A percentile compares a stretch with the other conserved stretches of the same genome.
Conservation (phyloP, 305 asterid species). For the Fraxinus albicans region DNA sequence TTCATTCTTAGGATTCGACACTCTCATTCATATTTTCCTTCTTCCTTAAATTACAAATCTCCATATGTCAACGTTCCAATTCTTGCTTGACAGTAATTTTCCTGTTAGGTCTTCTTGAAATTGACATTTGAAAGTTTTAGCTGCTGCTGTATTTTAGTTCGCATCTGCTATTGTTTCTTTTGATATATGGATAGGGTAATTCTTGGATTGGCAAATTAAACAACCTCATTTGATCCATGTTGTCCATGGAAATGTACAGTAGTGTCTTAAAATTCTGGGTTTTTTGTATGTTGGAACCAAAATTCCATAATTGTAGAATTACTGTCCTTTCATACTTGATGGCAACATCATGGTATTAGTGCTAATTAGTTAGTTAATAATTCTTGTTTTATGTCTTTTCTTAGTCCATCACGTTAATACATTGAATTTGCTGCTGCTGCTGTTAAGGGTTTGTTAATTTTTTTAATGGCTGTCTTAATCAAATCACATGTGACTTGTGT, state of each 20-base stretch:
- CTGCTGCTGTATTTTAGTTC: neutral
- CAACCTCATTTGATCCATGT: neutral
- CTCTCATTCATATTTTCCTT: slow-evolving; percentile 1
- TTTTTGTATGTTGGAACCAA: slow-evolving; percentile 31
- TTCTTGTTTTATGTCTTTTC: slow-evolving; percentile 24
- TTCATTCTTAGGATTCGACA: slow-evolving; percentile 1
- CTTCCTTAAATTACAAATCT: slow-evolving; percentile 3
- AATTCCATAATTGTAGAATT: slow-evolving; percentile 39
- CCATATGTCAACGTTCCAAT: neutral
- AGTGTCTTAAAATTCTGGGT: slow-evolving; percentile 23
- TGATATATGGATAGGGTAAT: neutral
- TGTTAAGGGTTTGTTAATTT: slow-evolving; percentile 33
- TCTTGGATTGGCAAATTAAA: slow-evolving; percentile 10
- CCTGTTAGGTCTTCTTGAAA: neutral
- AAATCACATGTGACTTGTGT: slow-evolving; percentile 72
- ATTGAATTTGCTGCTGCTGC: slow-evolving; percentile 71
- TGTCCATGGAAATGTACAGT: neutral
- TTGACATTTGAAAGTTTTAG: neutral
- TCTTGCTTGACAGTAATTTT: slow-evolving; percentile 4
- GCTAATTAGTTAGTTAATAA: slow-evolving; percentile 20
- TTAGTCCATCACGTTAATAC: slow-evolving; percentile 52
- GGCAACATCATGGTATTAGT: slow-evolving; percentile 2
- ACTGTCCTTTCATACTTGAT: slow-evolving; percentile 35
- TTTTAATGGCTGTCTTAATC: slow-evolving; percentile 61
- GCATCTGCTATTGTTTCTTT: neutral